Evolutionary conservation across 768 basidiomycete species (phyloP), one percentile per base, ranked within the genome.

Genomic region (Kwoniella mangroviensis): DNA sequence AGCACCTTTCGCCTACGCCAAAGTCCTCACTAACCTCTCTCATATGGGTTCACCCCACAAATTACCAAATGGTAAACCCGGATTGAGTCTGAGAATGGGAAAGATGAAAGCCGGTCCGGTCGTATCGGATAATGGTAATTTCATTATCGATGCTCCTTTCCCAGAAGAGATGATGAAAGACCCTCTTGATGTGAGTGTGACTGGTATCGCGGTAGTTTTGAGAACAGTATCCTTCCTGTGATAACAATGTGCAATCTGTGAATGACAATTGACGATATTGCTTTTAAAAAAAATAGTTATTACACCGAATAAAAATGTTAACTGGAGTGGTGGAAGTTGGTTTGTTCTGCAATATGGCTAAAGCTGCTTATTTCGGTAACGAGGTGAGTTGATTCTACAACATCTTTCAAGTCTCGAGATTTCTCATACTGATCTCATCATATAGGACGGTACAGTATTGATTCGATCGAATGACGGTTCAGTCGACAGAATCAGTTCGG

Each of bases 311-410:
- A 79, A 98, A 98, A 86, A 88, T 96, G 87, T 86, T 98, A 69
- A 98, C 96, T 3, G 97, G 97, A 56, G 93, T 98, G 24, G 93
- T 98, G n/a, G 97, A 99, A 83, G 97, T 98, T 42, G 97, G 97
- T 0, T 83, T 99, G n/a, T 98, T 99, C 85, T 94, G 93, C 80
- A 86, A 89, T 64, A 90, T 97, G 79, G 94, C 92, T 4, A 88
- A 90, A 80, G 94, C 94, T 0, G 96, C 95, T n/a, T 98, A 98
- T 85, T 99, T 98, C 68, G 82, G 82, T 28, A 81, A 83, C 55
- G 80, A 77, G 67, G 80, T 78, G 63, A 58, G 75, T 72, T 42
- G 24, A 12, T 19, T 22, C 19, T 51, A 17, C n/a, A 19, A 21
- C 15, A 13, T 22, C n/a, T 26, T n/a, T 42, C 42, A 7, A 34